Percentiles rank a stretch among this genome's conserved stretches.
Evolutionary conservation across 2,329 filamentous ascomycete genomes (phyloP).

Genomic region (Drechslerella dactyloides): DNA sequence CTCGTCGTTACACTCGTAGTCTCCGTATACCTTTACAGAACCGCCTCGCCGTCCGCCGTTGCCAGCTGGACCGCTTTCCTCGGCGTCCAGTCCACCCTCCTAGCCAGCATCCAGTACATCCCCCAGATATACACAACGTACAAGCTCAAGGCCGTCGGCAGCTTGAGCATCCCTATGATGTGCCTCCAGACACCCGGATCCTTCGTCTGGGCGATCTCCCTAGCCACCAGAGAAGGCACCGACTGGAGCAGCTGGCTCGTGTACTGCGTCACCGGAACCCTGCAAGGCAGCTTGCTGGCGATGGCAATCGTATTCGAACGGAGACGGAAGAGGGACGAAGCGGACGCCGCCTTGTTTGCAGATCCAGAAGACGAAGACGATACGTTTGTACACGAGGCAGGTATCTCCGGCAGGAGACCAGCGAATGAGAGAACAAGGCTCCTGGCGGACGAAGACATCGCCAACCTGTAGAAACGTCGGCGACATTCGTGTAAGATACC

Average conservation of each 20-base stretch:
- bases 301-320: slow-evolving; percentile 81
- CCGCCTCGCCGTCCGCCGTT: slow-evolving; percentile 66
- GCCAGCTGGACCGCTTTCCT: slow-evolving; percentile 83
- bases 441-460: slow-evolving; percentile 32
- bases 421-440: slow-evolving; percentile 39
- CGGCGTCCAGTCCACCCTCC: slow-evolving; percentile 76
- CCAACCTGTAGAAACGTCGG: slow-evolving; percentile 14
- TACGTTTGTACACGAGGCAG: slow-evolving; percentile 37
- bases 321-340: slow-evolving; percentile 54
- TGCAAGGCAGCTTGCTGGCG: slow-evolving; percentile 80
- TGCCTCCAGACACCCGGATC: slow-evolving; percentile 94
- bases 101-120: slow-evolving; percentile 88
- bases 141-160: slow-evolving; percentile 81
- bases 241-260: slow-evolving; percentile 96
- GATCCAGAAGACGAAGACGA: slow-evolving; percentile 30
- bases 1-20: slow-evolving; percentile 73
- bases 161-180: slow-evolving; percentile 96
- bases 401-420: slow-evolving; percentile 17
- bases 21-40: slow-evolving; percentile 61
- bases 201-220: slow-evolving; percentile 83
- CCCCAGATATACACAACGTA: slow-evolving; percentile 95
- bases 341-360: slow-evolving; percentile 34
- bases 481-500: neutral
- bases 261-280: slow-evolving; percentile 80
- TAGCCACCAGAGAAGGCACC: slow-evolving; percentile 78